These are phyloP conservation scores for Fomitopsis schrenkii DNA, from an alignment of 1,284 basidiomycete genomes.

Conservation along the genomic window DNA sequence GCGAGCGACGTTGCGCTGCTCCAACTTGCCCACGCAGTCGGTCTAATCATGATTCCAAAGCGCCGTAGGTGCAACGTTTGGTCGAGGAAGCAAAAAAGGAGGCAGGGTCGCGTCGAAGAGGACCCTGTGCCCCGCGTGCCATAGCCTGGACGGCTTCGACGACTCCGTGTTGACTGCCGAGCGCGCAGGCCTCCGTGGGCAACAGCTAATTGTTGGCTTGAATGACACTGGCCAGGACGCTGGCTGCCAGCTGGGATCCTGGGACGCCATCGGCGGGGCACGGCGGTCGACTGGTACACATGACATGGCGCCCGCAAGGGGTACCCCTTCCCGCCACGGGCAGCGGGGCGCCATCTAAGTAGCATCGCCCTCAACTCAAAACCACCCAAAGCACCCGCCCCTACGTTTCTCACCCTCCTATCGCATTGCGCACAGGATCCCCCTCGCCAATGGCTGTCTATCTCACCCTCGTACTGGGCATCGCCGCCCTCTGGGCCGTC, in stretches of 20 bases:
- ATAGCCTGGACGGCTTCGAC: background rate
- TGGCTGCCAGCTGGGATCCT: background rate
- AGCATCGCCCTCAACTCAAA: background rate
- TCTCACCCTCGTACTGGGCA: background rate
- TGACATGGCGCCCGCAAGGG: background rate
- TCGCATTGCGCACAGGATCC: background rate
- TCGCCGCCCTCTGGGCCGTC: background rate
- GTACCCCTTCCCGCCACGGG: background rate
- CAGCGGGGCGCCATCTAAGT: background rate
- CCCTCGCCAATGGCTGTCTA: background rate
- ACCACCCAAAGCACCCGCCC: background rate
- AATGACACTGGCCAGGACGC: too few relatives aligned
- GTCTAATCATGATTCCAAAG: background rate
- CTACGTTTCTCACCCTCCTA: background rate
- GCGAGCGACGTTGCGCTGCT: background rate
- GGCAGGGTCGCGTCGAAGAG: background rate
- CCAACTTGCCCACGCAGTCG: background rate
- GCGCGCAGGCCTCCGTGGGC: too few relatives aligned
- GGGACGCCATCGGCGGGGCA: background rate
- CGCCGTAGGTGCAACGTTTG: background rate
- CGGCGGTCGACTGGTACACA: background rate
- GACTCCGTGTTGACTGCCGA: too few relatives aligned
- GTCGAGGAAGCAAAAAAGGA: background rate
- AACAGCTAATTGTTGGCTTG: too few relatives aligned
- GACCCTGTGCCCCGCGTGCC: background rate